Evolutionary conservation across 192 early-diverging fungal genomes (phyloP), one percentile per base, ranked within the genome.

Genomic region (Rhizoclosmatium globosum): DNA sequence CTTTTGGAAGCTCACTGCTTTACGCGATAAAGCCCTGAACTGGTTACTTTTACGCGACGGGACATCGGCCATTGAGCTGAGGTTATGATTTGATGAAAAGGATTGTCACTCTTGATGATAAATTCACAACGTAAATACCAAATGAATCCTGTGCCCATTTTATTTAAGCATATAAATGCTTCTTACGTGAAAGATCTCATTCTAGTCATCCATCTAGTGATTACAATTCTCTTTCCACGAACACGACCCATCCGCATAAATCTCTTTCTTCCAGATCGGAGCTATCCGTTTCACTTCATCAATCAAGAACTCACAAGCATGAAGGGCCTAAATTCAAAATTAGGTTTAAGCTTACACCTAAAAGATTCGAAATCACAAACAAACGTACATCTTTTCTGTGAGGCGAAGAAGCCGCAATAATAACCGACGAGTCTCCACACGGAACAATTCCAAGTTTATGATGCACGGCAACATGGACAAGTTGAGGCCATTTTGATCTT

Each of bases 181-280:
- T n/a, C 11, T 0, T 56, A 9, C 53, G 11, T 0, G 0, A 9
- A 56, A 9, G 9, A 0, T n/a, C 1, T 56, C 1, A 9, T 56
- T 1, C 62, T 1, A 1, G 13, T 0, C 13, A 21, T 57, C 15
- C 0, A 64, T 64, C 41, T 47, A 41, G 67, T 81, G 81, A 61
- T 85, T 82, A 17, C 70, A 66, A 71, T 88, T 88, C 50, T 82
- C 87, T 77, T 94, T 95, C 94, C 94, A 95, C 23, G 41, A 87
- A 39, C 90, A 90, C 42, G 72, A 39, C 2, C 95, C 97, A 76
- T 95, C 95, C 11, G 87, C 87, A 74, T 97, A 94, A 2, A 93
- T 75, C 81, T 99, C 97, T 79, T 94, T 94, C 78, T 99, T 99
- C 97, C 97, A 99, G 48, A 99, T 94, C 2, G 96, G 96, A 67